Evolutionary conservation across 495 filamentous ascomycete species (phyloP), one percentile per base, ranked within the genome.

Genomic region (Penicillium daleae): DNA sequence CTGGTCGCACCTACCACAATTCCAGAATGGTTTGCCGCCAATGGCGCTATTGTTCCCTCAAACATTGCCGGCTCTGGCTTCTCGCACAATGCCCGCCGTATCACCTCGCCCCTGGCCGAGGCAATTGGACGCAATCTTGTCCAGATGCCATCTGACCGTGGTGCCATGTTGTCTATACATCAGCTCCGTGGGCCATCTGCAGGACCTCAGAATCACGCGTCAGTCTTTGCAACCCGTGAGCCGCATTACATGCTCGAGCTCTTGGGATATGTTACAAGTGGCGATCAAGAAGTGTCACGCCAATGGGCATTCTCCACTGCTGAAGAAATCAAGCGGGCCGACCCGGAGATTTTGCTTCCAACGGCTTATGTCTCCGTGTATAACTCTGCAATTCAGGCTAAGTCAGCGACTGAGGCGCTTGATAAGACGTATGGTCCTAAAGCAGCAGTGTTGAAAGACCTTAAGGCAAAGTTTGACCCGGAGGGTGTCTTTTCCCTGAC

Each of bases 181-280:
- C 54, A 74, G 53, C 64, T 77, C 17, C 67, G 76, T 2, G 67
- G 65, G 0, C 60, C 59, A 6, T 67, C 71, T 9, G 63, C 64
- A 1, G 48, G 19, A 27, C 37, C 52, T 8, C 53, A 42, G 8
- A 32, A 13, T 17, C 52, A 67, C 31, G 51, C 31, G 0, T 76
- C 76, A 0, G 66, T 78, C 0, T 79, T 80, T 60, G 65, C 33
- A 10, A 22, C 68, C 6, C 65, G 76, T 10, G 67, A 76, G 39
- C 69, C 71, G 17, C 78, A 81, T 64, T 75, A 71, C 57, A 70
- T 79, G 73, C 21, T 79, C 0, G 78, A 80, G 66, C 65, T 79
- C 29, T 32, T 76, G 33, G 70, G 59, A 0, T 66, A 46, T 39
- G 56, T 35, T 7, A 56, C 24, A 7, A 35, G 15, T 17, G 15